Evolutionary conservation across 257 asterid species (phyloP), one percentile per base, ranked within the genome.

Genomic region (Salvia hispanica): DNA sequence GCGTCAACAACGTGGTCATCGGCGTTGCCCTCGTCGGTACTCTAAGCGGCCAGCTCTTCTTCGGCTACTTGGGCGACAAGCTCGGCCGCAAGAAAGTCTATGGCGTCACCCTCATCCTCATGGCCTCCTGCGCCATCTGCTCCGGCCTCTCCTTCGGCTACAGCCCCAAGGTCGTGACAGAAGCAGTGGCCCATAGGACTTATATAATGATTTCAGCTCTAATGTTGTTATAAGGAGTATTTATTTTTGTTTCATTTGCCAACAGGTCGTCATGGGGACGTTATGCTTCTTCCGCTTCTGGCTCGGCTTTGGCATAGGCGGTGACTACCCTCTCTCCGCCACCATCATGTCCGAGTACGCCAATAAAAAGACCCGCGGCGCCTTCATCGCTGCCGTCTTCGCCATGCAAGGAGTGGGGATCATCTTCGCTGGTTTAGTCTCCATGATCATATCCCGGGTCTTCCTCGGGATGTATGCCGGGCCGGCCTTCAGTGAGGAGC

Each of bases 401-500:
- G 81, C 84, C 0, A 79, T 79, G 84, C 84, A 79, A 31, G 84
- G 84, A 0, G 78, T 79, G 0, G 84, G 18, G 6, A 79, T 79
- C 65, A 58, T 79, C 40, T 76, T 76, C 43, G 84, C 84, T 0
- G 84, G 81, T 0, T 72, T 80, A 0, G 81, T 80, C 2, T 73
- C 84, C 13, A 69, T 80, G 84, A 76, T 57, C 33, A 0, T 73
- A 7, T 80, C 79, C 1, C 70, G 33, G 7, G 5, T 80, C 18
- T 80, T 80, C 34, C 77, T 73, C 0, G 12, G 3, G 3, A 0
- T 14, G 13, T 69, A 54, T 13, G 65, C 3, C 0, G 79, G 72
- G 2, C 74, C 69, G 0, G 0, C 59, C 0, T 76, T 69, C 28
- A 0, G 2, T 0, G 2, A 15, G 0, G 43, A 57, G 0, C 69